phyloP scores from a whole-genome alignment of 768 basidiomycete species.

The Psilocybe sp. region DNA sequence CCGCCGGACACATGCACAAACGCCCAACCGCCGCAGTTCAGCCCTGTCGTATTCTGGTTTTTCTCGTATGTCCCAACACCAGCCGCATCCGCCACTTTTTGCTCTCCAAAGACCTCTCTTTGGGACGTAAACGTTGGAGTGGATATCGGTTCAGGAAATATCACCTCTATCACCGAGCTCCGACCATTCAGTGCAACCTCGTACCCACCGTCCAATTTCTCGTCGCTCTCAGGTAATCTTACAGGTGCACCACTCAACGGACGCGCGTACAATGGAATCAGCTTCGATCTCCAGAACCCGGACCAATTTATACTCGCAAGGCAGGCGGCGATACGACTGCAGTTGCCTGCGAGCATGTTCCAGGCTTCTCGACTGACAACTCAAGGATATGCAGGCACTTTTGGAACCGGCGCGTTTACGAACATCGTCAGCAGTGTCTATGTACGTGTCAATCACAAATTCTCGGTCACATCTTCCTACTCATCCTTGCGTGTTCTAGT shows the following conservation, averaged over 20 bases:
- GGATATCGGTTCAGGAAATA: slow-evolving; percentile 41
- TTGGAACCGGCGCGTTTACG: slow-evolving; percentile 34
- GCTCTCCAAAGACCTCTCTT: slow-evolving; percentile 41
- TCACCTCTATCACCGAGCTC: slow-evolving; percentile 32
- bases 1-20: slow-evolving; percentile 21
- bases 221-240: slow-evolving; percentile 39
- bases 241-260: slow-evolving; percentile 43
- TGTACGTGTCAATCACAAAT: slow-evolving; percentile 30
- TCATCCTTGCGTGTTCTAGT: slow-evolving; percentile 21
- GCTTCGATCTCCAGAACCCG: slow-evolving; percentile 40
- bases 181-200: not conserved
- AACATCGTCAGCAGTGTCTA: slow-evolving; percentile 41
- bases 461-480: not conserved
- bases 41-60: slow-evolving; percentile 57
- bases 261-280: slow-evolving; percentile 52
- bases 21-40: slow-evolving; percentile 31
- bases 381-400: slow-evolving; percentile 35
- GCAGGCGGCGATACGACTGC: slow-evolving; percentile 41
- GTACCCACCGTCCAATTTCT: slow-evolving; percentile 26
- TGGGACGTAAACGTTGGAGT: slow-evolving; percentile 43
- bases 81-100: slow-evolving; percentile 43
- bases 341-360: slow-evolving; percentile 50
- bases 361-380: slow-evolving; percentile 40
- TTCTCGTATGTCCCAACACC: slow-evolving; percentile 42
- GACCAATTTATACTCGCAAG: slow-evolving; percentile 38